These are phyloP conservation scores for Stephania japonica DNA, from an alignment of 164 flowering plant genomes.

Conservation along the genomic window DNA sequence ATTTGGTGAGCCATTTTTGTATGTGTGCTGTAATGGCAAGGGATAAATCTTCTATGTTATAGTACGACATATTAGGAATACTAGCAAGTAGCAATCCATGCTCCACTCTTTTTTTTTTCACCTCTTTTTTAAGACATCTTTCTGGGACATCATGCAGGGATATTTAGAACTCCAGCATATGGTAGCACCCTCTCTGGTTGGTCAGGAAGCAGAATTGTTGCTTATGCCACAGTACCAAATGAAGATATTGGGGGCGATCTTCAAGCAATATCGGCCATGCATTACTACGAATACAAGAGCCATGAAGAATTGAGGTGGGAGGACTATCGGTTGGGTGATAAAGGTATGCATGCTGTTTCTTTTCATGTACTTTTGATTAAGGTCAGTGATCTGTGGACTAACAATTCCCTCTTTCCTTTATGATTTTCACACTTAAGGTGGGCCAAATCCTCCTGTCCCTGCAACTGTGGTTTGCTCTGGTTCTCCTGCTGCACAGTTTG, in stretches of 20 bases:
- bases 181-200: slow-evolving; percentile 60
- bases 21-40: neutral
- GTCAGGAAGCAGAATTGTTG: slow-evolving; percentile 66
- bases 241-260: slow-evolving; percentile 70
- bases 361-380: no score
- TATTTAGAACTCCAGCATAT: slow-evolving; percentile 53
- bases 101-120: neutral
- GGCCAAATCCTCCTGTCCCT: no score
- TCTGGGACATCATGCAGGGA: slow-evolving; percentile 38
- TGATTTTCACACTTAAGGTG: no score
- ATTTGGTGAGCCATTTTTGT: slow-evolving; percentile 38
- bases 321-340: slow-evolving; percentile 89
- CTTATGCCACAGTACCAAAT: slow-evolving; percentile 67
- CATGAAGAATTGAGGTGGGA: slow-evolving; percentile 99
- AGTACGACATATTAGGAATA: neutral
- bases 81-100: no score
- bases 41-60: neutral
- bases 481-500: no score
- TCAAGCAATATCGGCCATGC: slow-evolving; percentile 96
- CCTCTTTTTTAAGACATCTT: neutral
- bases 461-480: no score
- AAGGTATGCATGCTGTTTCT: slow-evolving; percentile 61
- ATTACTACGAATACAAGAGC: slow-evolving; percentile 83
- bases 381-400: no score
- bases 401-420: no score